A percentile compares a stretch with the other conserved stretches of the same genome.
Evolutionary conservation across 345 rosid genomes (phyloP).

Genomic region (Gossypium bickii): DNA sequence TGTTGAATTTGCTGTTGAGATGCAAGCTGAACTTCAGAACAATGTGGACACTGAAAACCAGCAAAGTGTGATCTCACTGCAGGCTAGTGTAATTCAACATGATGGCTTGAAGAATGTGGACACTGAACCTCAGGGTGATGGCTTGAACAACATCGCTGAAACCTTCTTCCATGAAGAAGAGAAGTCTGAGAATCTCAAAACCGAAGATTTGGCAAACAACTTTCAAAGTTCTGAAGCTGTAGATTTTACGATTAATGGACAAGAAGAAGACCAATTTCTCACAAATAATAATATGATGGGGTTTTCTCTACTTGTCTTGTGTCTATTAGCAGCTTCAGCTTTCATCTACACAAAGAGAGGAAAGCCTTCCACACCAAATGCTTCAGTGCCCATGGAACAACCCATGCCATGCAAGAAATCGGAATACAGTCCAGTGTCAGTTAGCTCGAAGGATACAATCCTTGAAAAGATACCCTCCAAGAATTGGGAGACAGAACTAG

Average conservation of each 20-base stretch:
- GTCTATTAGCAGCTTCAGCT: constrained; percentile 36
- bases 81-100: constrained; percentile 15
- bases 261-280: constrained; percentile 17
- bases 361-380: constrained; percentile 12
- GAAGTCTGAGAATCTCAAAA: constrained; percentile 5
- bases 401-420: constrained; percentile 23
- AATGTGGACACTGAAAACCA: constrained; percentile 12
- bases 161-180: constrained; percentile 5
- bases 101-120: not conserved
- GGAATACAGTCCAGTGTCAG: constrained; percentile 24
- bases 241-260: not conserved
- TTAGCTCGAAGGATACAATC: constrained; percentile 12
- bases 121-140: not conserved
- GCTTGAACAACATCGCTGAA: not conserved
- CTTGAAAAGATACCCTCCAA: constrained; percentile 27
- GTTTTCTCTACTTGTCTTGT: constrained; percentile 30
- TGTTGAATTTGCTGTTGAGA: constrained; percentile 7
- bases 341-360: constrained; percentile 28
- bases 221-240: constrained; percentile 18
- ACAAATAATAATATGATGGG: constrained; percentile 3
- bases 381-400: constrained; percentile 17
- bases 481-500: constrained; percentile 39
- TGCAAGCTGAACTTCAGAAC: constrained; percentile 20
- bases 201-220: constrained; percentile 13
- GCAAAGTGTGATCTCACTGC: not conserved